Evolutionary conservation across 1,139 yeast species (phyloP), one percentile per base, ranked within the genome.

Genomic region (Geotrichum histeridarum): DNA sequence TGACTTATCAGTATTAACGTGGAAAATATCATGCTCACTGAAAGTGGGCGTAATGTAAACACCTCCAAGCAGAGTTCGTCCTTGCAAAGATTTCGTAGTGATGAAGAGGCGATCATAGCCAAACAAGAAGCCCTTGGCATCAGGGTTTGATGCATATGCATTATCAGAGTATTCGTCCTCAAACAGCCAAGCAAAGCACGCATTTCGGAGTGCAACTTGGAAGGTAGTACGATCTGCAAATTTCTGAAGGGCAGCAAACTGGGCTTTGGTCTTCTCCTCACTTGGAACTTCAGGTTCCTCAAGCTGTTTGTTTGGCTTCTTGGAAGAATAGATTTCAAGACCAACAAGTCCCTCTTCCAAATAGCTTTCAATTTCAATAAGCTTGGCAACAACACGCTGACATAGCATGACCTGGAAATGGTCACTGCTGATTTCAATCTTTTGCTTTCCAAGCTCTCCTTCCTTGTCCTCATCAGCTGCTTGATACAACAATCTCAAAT

Each of bases 161-260:
- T 14, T 47, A 30, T 46, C 52, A 30, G 39, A 37, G 35, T 73
- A 72, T 0, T 64, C 64, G n/a, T 68, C 67, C 18, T 75, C 76
- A 65, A 85, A 85, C 6, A 88, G 67, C 90, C 95, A 87, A 0
- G 95, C 95, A 37, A 84, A 58, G 62, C 94, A 85, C 58, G 86
- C 77, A 61, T 84, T 81, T 60, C 83, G 79, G 0, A 90, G 79
- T 9, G 83, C 67, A 48, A 86, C 75, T 54, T 81, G 85, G 42
- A 86, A 73, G 0, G 86, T 55, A 27, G 57, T 57, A n/a, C 55
- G 51, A 27, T 55, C 59, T 1, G 61, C 59, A 70, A 15, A 63
- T 12, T 52, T 52, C 9, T 50, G 15, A 12, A 48, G 35, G 12
- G 51, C 38, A 3, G 37, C 50, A n/a, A 51, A 54, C 8, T 35